phyloP scores from a whole-genome alignment of 2,329 filamentous ascomycete genomes.

The Nigrospora osmanthi region DNA sequence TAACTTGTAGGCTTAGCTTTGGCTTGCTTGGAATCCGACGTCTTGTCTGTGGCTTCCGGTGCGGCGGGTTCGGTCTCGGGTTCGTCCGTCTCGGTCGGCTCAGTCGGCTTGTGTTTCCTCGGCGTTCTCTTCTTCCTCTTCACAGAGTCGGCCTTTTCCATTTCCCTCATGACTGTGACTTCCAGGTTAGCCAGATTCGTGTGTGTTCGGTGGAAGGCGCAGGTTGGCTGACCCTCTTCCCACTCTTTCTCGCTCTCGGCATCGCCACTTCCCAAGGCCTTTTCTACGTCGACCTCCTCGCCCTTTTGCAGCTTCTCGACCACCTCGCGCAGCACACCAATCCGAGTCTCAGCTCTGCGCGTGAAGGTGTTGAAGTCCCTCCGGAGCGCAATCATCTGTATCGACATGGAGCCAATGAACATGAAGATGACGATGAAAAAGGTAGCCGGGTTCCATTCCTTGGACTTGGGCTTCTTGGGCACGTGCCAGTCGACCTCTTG shows the following conservation, averaged over 20 bases:
- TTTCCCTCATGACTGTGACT: slow-evolving; percentile 51
- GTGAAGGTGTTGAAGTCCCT: slow-evolving; percentile 66
- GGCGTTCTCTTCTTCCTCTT: slow-evolving; percentile 29
- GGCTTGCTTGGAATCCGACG: slow-evolving; percentile 7
- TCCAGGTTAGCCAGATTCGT: not conserved
- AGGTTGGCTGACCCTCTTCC: slow-evolving; percentile 55
- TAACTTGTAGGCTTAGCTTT: slow-evolving; percentile 20
- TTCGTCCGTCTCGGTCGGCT: slow-evolving; percentile 18
- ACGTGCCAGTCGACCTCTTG: slow-evolving; percentile 18
- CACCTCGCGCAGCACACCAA: slow-evolving; percentile 68
- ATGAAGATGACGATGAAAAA: slow-evolving; percentile 78
- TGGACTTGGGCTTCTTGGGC: slow-evolving; percentile 37
- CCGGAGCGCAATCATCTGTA: slow-evolving; percentile 78
- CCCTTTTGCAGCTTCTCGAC: slow-evolving; percentile 62
- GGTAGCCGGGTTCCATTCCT: slow-evolving; percentile 72
- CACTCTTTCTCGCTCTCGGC: slow-evolving; percentile 70
- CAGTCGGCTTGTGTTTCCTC: slow-evolving; percentile 32
- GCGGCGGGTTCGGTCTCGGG: slow-evolving; percentile 10
- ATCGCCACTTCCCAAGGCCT: slow-evolving; percentile 71
- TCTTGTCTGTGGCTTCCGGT: slow-evolving; percentile 4
- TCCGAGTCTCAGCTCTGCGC: slow-evolving; percentile 71
- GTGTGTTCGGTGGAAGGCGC: too few species aligned
- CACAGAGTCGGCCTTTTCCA: slow-evolving; percentile 54
- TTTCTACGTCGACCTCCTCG: slow-evolving; percentile 79
- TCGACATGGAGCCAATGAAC: slow-evolving; percentile 90